Evolutionary conservation across 2,329 filamentous ascomycete species (phyloP).

Genomic region (Trichoderma sp.): DNA sequence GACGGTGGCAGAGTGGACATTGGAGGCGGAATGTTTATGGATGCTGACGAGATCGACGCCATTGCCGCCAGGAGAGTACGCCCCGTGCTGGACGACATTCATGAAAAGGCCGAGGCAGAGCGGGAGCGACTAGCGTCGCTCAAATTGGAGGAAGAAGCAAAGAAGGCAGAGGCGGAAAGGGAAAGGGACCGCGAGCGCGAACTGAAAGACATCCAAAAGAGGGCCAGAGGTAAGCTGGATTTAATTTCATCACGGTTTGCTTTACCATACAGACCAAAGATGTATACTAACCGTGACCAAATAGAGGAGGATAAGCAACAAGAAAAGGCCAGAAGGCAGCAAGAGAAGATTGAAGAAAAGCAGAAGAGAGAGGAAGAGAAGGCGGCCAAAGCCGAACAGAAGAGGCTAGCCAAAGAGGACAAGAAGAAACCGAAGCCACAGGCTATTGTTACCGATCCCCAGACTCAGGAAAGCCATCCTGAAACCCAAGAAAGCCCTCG

Average conservation of each 20-base stretch:
- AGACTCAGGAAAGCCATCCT: conserved; percentile 17
- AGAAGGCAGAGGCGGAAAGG: conserved; percentile 53
- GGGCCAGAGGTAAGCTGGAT: conserved; percentile 59
- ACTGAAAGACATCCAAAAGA: conserved; percentile 54
- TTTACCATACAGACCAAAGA: neutral
- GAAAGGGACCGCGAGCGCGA: conserved; percentile 55
- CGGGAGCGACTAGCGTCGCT: conserved; percentile 67
- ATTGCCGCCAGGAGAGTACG: conserved; percentile 77
- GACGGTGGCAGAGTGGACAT: conserved; percentile 64
- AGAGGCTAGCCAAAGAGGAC: conserved; percentile 52
- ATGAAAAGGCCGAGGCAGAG: conserved; percentile 73
- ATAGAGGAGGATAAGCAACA: conserved; percentile 50
- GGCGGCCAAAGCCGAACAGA: conserved; percentile 55
- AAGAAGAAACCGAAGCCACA: conserved; percentile 48
- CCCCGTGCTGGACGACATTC: conserved; percentile 83
- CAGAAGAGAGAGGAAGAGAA: conserved; percentile 56
- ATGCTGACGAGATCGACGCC: conserved; percentile 74
- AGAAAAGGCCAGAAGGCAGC: conserved; percentile 25
- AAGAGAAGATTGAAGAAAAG: conserved; percentile 37
- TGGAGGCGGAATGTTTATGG: conserved; percentile 79
- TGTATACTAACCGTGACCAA: neutral
- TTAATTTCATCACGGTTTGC: too few species aligned
- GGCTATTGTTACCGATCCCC: conserved; percentile 26
- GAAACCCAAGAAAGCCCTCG: neutral
- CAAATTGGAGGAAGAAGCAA: conserved; percentile 60